Percentiles rank a stretch among this genome's conserved stretches.
phyloP scores from a whole-genome alignment of 108 stramenopile species.

The Aurantiochytrium sp. region DNA sequence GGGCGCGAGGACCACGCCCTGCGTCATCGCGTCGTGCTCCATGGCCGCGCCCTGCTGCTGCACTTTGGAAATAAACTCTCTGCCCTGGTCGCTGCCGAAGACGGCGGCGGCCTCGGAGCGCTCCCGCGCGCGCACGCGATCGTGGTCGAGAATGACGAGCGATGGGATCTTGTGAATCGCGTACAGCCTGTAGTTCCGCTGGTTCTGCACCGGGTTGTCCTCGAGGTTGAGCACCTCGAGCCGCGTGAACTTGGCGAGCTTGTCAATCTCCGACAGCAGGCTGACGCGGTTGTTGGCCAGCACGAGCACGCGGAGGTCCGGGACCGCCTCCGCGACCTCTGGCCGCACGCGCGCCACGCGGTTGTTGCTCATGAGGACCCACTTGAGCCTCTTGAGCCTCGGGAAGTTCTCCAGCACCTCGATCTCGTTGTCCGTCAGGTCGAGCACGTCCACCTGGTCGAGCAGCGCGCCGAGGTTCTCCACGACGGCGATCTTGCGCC shows the following conservation, averaged over 20 bases:
- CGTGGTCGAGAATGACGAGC: constrained; percentile 27
- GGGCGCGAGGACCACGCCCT: background rate
- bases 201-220: constrained; percentile 20
- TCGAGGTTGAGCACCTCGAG: background rate
- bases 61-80: background rate
- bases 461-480: constrained; percentile 36
- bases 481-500: constrained; percentile 14
- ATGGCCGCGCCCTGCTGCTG: constrained; percentile 18
- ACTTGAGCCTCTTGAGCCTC: background rate
- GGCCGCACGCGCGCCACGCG: background rate
- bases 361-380: constrained; percentile 30
- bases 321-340: background rate
- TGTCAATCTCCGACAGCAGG: constrained; percentile 24
- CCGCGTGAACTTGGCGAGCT: background rate
- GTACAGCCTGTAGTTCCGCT: constrained; percentile 31
- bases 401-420: constrained; percentile 34
- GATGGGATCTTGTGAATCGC: constrained; percentile 32
- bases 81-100: background rate
- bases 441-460: constrained; percentile 36
- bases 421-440: constrained; percentile 38
- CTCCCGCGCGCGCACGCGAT: background rate
- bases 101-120: background rate
- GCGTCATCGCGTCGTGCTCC: background rate
- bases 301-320: constrained; percentile 31
- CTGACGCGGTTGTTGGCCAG: constrained; percentile 32